phyloP scores from a whole-genome alignment of 2,329 filamentous ascomycete genomes.

The Epichloe elymi region DNA sequence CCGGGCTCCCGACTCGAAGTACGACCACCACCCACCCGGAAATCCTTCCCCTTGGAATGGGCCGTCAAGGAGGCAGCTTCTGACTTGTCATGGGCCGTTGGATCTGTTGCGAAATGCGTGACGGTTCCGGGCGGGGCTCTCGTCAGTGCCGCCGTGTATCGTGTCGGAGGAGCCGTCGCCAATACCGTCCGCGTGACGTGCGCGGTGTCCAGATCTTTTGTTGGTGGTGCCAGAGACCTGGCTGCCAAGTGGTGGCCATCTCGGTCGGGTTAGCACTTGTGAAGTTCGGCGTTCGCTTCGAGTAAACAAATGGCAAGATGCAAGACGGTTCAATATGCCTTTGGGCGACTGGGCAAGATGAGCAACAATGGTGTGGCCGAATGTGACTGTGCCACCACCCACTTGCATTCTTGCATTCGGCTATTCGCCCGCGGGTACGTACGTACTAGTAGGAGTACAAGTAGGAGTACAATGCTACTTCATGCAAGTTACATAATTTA shows the following conservation, averaged over 20 bases:
- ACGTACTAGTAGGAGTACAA: no score
- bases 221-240: not conserved
- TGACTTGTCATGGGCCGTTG: slow-evolving; percentile 11
- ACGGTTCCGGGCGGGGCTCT: slow-evolving; percentile 1
- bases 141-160: not conserved
- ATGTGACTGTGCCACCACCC: no score
- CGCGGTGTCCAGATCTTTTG: not conserved
- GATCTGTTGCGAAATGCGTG: slow-evolving; percentile 7
- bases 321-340: no score
- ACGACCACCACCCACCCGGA: slow-evolving; percentile 8
- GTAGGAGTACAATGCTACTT: no score
- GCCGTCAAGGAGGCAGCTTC: slow-evolving; percentile 9
- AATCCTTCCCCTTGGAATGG: slow-evolving; percentile 13
- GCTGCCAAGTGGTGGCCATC: not conserved
- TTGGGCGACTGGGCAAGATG: no score
- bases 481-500: no score
- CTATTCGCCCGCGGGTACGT: no score
- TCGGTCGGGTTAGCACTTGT: not conserved
- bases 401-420: no score
- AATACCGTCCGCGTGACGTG: not conserved
- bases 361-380: no score
- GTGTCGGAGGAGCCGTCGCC: not conserved
- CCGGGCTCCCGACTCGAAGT: slow-evolving; percentile 15
- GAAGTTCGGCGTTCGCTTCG: no score
- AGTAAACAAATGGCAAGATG: no score